These are phyloP conservation scores for Hymenoscyphus albidus DNA, from an alignment of 2,329 filamentous ascomycete species.

Conservation along the genomic window DNA sequence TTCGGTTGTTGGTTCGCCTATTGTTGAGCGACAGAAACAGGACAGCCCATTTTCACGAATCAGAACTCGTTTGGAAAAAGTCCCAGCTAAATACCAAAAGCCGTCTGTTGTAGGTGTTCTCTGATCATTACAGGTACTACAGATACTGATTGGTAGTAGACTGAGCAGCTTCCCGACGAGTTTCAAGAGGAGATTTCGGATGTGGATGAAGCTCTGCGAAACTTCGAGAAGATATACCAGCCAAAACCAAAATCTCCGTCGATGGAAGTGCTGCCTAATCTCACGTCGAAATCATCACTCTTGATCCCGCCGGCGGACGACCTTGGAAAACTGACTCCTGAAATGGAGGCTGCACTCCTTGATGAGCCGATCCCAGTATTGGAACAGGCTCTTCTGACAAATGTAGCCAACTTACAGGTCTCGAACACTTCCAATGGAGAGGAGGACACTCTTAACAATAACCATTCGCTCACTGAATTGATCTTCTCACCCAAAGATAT, in stretches of 20 bases:
- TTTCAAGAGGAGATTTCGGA: background rate
- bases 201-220: background rate
- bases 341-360: background rate
- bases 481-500: background rate
- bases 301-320: background rate
- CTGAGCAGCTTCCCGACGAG: background rate
- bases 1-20: background rate
- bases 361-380: background rate
- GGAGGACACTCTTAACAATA: background rate
- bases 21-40: background rate
- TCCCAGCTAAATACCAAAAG: background rate
- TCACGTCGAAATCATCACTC: background rate
- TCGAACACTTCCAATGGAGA: background rate
- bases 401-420: background rate
- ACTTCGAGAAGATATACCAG: background rate
- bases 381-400: background rate
- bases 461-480: background rate
- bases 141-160: background rate
- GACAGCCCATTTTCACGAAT: background rate
- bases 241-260: background rate
- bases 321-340: background rate
- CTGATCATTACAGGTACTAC: background rate
- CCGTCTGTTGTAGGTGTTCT: background rate
- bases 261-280: background rate
- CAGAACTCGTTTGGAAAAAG: background rate